phyloP scores from a whole-genome alignment of 2,329 filamentous ascomycete genomes.

The Ilyonectria robusta region DNA sequence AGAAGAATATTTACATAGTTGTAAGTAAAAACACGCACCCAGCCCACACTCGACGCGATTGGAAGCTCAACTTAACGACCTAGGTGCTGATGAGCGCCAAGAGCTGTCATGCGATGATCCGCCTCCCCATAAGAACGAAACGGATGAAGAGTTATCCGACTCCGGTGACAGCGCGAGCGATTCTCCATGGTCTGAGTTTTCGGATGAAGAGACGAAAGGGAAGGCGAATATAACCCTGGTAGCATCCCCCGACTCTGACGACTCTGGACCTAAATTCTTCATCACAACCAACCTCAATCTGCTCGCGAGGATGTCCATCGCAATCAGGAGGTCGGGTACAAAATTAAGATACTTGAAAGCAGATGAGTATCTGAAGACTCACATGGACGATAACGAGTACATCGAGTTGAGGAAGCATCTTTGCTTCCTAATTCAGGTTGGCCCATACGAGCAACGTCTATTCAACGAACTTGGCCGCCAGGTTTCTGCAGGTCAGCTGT shows the following conservation, averaged over 20 bases:
- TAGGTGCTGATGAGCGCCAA: not conserved
- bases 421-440: not conserved
- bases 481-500: not conserved
- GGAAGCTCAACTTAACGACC: not conserved
- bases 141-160: not conserved
- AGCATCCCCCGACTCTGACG: not conserved
- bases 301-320: conserved; percentile 1
- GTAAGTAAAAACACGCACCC: not conserved
- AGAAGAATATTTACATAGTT: not conserved
- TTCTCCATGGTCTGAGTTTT: conserved; percentile 3
- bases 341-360: conserved; percentile 2
- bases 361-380: not conserved
- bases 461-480: not conserved
- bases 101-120: not conserved
- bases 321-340: conserved; percentile 8
- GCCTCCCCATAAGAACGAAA: not conserved
- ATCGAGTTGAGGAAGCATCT: not conserved
- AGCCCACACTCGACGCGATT: too few relatives aligned
- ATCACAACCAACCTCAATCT: not conserved
- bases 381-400: not conserved
- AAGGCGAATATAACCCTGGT: not conserved
- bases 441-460: conserved; percentile 1
- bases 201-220: not conserved
- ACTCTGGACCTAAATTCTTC: not conserved
- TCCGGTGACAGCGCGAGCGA: not conserved